Evolutionary conservation across 2,329 filamentous ascomycete species (phyloP), one percentile per base, ranked within the genome.

Genomic region (Penicillium sclerotigenum): DNA sequence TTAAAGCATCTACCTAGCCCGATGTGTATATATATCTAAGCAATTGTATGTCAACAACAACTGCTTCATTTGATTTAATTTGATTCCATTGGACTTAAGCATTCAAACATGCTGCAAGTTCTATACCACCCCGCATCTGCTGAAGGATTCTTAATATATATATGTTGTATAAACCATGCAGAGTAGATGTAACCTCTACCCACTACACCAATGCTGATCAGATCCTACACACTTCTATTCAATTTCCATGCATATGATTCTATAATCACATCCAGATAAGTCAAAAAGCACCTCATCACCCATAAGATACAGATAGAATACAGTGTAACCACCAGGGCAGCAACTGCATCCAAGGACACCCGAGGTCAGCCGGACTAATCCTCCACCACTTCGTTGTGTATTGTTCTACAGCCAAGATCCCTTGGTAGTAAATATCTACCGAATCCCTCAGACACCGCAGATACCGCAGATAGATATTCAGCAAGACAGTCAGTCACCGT

Each of bases 401-500:
- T 43, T 18, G 47, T 55, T 29, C 28, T 45, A 52, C 53, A 55
- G 53, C 53, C 53, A 55, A 55, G 53, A 43, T 38, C 31, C n/a
- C 38, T 38, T 31, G 13, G 47, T 26, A 52, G 20, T 31, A 40
- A n/a, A 52, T 55, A 52, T 43, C 34, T 41, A 43, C 47, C 53
- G 41, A 51, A 29, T 31, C 22, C 6, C 20, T 8, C 34, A 40
- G 10, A 26, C 3, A 11, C 24, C 16, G n/a, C 5, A 20, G 10
- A 26, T 5, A 11, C 24, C 16, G n/a, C 5, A 20, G 18, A 10
- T 5, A 38, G 16, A 6, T 29, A 18, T 34, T 13, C 22, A 38
- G 16, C 14, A n/a, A 33, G 28, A 29, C 52, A 40, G 22, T n/a
- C 40, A 26, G 18, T 41, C 22, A 5, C 26, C 33, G 47, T 46